A percentile compares a stretch with the other conserved stretches of the same genome.
Conservation (phyloP, 306 rosid genomes). For the Sicyos baderoa region DNA sequence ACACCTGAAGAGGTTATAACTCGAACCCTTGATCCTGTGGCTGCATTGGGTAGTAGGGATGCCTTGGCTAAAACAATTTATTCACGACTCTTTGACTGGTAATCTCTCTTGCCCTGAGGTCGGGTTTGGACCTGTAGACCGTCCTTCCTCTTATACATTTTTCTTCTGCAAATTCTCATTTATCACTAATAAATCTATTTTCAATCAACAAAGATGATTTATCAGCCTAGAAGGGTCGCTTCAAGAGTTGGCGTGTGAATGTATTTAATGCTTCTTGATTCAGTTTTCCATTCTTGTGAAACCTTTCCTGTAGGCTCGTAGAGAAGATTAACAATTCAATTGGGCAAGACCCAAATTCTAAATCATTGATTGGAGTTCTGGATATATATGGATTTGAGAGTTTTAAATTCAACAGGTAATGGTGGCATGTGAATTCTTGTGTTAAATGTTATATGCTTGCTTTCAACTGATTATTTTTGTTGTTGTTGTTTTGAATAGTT, state of each 20-base stretch:
- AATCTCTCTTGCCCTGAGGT: slow-evolving; percentile 25
- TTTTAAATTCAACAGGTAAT: slow-evolving; percentile 89
- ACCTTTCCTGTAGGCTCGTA: slow-evolving; percentile 61
- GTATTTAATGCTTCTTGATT: slow-evolving; percentile 12
- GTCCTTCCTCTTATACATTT: slow-evolving; percentile 22
- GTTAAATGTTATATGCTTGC: slow-evolving; percentile 14
- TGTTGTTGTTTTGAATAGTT: slow-evolving; percentile 31
- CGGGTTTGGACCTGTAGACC: slow-evolving; percentile 8
- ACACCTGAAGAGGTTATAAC: slow-evolving; percentile 98
- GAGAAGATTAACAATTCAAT: slow-evolving; percentile 89
- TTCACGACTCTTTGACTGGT: slow-evolving; percentile 98
- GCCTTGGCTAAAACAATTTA: slow-evolving; percentile 91
- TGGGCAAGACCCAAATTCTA: slow-evolving; percentile 96
- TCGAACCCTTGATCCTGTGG: slow-evolving; percentile 95
- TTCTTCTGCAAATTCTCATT: neutral
- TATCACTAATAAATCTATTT: neutral
- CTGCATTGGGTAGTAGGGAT: slow-evolving; percentile 93
- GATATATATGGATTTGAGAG: slow-evolving; percentile 99
- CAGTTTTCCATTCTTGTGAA: slow-evolving; percentile 21
- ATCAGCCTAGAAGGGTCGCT: neutral
- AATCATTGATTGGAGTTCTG: slow-evolving; percentile 91
- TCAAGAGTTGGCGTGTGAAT: neutral
- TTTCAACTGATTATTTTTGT: slow-evolving; percentile 29
- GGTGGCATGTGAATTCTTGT: slow-evolving; percentile 21
- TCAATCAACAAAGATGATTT: neutral